A percentile compares a stretch with the other conserved stretches of the same genome.
These are phyloP conservation scores for Colletotrichum higginsianum DNA, from an alignment of 2,329 filamentous ascomycete genomes.

Conservation along the genomic window DNA sequence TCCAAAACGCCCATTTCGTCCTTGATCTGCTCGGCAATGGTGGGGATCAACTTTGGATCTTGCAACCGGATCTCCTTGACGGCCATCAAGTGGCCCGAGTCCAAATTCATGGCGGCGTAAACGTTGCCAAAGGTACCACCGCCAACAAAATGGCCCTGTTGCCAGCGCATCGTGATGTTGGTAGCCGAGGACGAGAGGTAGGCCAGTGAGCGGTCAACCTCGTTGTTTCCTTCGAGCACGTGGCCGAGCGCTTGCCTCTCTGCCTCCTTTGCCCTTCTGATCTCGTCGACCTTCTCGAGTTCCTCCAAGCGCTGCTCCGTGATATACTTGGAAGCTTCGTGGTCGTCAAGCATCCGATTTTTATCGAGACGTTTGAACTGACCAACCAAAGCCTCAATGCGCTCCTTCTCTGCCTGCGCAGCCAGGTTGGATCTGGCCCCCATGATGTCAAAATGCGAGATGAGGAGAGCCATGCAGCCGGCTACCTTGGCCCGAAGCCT, in stretches of 20 bases:
- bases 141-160: slow-evolving; percentile 98
- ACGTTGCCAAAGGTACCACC: slow-evolving; percentile 98
- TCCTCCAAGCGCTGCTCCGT: slow-evolving; percentile 82
- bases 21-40: slow-evolving; percentile 92
- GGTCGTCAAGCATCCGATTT: slow-evolving; percentile 81
- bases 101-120: slow-evolving; percentile 96
- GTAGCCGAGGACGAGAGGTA: slow-evolving; percentile 94
- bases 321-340: slow-evolving; percentile 84
- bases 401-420: slow-evolving; percentile 92
- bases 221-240: slow-evolving; percentile 94
- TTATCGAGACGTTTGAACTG: slow-evolving; percentile 85
- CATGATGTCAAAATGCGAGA: slow-evolving; percentile 99
- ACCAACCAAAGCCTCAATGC: slow-evolving; percentile 83
- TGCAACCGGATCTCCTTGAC: slow-evolving; percentile 98
- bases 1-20: slow-evolving; percentile 98
- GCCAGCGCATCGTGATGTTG: slow-evolving; percentile 96
- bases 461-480: slow-evolving; percentile 96
- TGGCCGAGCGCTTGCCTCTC: slow-evolving; percentile 90
- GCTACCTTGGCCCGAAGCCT: slow-evolving; percentile 89
- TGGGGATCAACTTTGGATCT: slow-evolving; percentile 95
- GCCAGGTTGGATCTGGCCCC: slow-evolving; percentile 93
- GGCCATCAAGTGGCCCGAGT: slow-evolving; percentile 96
- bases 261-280: slow-evolving; percentile 83
- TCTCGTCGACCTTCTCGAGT: slow-evolving; percentile 82
- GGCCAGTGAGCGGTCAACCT: slow-evolving; percentile 94